Conservation (phyloP, 805 yeast species). For the Yarrowia deformans region DNA sequence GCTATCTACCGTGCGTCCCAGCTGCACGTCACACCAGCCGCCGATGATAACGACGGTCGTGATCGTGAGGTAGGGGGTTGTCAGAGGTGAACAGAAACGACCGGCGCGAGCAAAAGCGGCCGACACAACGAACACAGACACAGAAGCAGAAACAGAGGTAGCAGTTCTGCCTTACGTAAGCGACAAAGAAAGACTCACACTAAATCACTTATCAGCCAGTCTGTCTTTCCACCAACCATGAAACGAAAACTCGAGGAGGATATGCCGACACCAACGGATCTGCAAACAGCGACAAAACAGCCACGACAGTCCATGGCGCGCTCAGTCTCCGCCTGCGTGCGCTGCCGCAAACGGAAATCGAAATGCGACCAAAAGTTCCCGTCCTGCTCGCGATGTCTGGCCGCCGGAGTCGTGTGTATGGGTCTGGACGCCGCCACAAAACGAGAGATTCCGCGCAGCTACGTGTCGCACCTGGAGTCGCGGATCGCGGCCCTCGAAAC, state of each 20-base stretch:
- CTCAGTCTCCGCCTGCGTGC: slow-evolving; percentile 81
- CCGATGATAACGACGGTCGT: slow-evolving; percentile 5
- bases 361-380: slow-evolving; percentile 75
- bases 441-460: slow-evolving; percentile 76
- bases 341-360: slow-evolving; percentile 75
- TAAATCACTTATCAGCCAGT: too few relatives aligned
- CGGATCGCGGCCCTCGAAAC: slow-evolving; percentile 54
- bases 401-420: slow-evolving; percentile 75
- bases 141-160: too few relatives aligned
- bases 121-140: not conserved
- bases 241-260: slow-evolving; percentile 6
- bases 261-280: not conserved
- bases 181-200: not conserved
- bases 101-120: too few relatives aligned
- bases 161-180: too few relatives aligned
- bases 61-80: not conserved
- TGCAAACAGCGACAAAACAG: not conserved
- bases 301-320: slow-evolving; percentile 55
- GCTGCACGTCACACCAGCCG: not conserved
- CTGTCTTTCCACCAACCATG: not conserved
- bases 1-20: slow-evolving; percentile 4
- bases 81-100: too few relatives aligned
- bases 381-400: slow-evolving; percentile 65
- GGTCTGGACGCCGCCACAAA: slow-evolving; percentile 90
- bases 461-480: slow-evolving; percentile 70